These are phyloP conservation scores for Populus hybrid DNA, from an alignment of 441 rosid species.

Conservation along the genomic window DNA sequence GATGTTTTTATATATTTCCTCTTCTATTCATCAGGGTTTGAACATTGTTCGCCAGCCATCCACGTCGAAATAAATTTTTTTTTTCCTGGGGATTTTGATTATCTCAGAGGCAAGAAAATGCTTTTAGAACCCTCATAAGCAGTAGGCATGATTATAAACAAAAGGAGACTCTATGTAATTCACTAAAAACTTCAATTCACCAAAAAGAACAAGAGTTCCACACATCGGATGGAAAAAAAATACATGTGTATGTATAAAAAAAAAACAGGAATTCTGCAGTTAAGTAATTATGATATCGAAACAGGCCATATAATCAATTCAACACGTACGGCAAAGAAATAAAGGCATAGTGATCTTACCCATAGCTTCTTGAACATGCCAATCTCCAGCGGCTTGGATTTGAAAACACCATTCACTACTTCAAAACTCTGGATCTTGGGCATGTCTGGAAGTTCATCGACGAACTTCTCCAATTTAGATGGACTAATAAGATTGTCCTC, in stretches of 20 bases:
- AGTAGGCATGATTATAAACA: too few relatives aligned
- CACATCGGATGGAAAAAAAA: too few relatives aligned
- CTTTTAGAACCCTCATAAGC: too few relatives aligned
- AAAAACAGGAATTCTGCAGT: not conserved
- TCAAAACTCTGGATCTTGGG: conserved; percentile 56
- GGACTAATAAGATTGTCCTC: conserved; percentile 34
- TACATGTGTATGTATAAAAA: not conserved
- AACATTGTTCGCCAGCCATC: not conserved
- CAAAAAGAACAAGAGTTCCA: not conserved
- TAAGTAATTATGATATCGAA: too few relatives aligned
- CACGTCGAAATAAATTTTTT: too few relatives aligned
- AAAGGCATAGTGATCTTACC: conserved; percentile 34
- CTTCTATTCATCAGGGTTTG: too few relatives aligned
- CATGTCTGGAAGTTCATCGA: conserved; percentile 76
- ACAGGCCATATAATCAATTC: not conserved
- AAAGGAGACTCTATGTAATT: too few relatives aligned
- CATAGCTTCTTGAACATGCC: conserved; percentile 79
- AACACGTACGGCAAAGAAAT: not conserved
- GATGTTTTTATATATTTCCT: too few relatives aligned
- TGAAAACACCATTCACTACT: conserved; percentile 35
- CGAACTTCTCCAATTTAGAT: conserved; percentile 59
- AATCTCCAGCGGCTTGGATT: conserved; percentile 50
- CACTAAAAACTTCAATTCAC: too few relatives aligned
- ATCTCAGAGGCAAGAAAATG: too few relatives aligned
- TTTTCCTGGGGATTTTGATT: too few relatives aligned